Evolutionary conservation across 306 rosid species (phyloP).

Genomic region (Lathyrus oleraceus): DNA sequence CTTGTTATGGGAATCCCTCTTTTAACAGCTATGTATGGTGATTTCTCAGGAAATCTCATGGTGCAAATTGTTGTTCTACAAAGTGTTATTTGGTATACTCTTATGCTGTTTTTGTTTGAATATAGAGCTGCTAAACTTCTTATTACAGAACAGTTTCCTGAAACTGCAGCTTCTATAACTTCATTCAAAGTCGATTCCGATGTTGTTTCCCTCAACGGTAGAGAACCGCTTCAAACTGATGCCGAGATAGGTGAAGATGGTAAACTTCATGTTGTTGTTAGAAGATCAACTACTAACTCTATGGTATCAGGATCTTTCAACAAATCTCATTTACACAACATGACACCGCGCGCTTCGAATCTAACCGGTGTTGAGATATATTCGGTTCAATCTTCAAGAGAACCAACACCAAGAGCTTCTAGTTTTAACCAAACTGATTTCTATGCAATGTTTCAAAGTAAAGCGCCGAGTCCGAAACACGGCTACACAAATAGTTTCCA

Average conservation of each 20-base stretch:
- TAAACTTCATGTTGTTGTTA: slow-evolving; percentile 76
- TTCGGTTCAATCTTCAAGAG: slow-evolving; percentile 81
- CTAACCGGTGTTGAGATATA: slow-evolving; percentile 89
- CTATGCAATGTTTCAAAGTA: slow-evolving; percentile 82
- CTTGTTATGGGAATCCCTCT: slow-evolving; percentile 94
- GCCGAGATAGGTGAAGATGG: slow-evolving; percentile 90
- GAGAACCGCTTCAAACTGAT: slow-evolving; percentile 69
- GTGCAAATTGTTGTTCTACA: slow-evolving; percentile 86
- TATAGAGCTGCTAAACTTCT: slow-evolving; percentile 81
- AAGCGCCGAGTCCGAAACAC: slow-evolving; percentile 83
- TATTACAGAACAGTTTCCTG: slow-evolving; percentile 80
- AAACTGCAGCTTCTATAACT: slow-evolving; percentile 78
- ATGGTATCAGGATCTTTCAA: slow-evolving; percentile 72
- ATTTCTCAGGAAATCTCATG: slow-evolving; percentile 66
- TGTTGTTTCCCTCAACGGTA: slow-evolving; percentile 74
- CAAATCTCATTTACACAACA: slow-evolving; percentile 66
- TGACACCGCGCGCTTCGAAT: slow-evolving; percentile 82
- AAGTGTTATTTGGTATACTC: slow-evolving; percentile 88
- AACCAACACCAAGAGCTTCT: slow-evolving; percentile 85
- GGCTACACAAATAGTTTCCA: slow-evolving; percentile 50
- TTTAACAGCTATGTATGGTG: slow-evolving; percentile 81
- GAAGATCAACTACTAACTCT: slow-evolving; percentile 63
- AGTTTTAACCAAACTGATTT: slow-evolving; percentile 87
- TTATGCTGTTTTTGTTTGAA: slow-evolving; percentile 83
- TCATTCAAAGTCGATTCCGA: slow-evolving; percentile 78